A percentile compares a stretch with the other conserved stretches of the same genome.
Evolutionary conservation across 331 rosid genomes (phyloP).

Genomic region (Erythrophleum ivorense): DNA sequence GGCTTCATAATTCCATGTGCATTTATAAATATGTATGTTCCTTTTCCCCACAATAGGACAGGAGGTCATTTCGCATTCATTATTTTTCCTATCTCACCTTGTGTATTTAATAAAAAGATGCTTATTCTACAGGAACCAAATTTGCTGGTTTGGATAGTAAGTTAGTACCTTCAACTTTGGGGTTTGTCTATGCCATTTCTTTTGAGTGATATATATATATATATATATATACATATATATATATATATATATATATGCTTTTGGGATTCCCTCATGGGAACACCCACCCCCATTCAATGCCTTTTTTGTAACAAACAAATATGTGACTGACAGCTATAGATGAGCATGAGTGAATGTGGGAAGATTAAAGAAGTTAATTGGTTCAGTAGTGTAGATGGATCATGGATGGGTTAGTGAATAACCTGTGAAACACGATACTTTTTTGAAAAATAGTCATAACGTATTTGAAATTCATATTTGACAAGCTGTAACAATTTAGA

Average conservation of each 20-base stretch:
- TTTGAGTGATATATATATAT: constrained; percentile 14
- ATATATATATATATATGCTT: neutral
- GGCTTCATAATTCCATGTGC: constrained; percentile 30
- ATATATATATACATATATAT: neutral
- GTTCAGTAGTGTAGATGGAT: too few relatives aligned
- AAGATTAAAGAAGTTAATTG: neutral
- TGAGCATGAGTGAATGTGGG: neutral
- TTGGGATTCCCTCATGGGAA: constrained; percentile 23
- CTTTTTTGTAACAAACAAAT: constrained; percentile 16
- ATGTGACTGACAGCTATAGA: neutral
- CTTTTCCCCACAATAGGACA: constrained; percentile 27
- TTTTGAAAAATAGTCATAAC: too few relatives aligned
- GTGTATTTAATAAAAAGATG: constrained; percentile 21
- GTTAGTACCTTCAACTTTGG: constrained; percentile 1
- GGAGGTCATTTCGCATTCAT: constrained; percentile 36
- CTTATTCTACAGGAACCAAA: constrained; percentile 31
- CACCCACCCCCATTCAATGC: constrained; percentile 11
- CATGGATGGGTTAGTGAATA: too few relatives aligned
- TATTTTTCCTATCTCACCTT: neutral
- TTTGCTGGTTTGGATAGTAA: constrained; percentile 14
- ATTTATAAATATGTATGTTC: neutral
- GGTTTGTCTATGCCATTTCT: constrained; percentile 13
- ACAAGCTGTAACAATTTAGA: too few relatives aligned
- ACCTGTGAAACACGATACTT: too few relatives aligned
- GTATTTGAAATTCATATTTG: too few relatives aligned